A percentile compares a stretch with the other conserved stretches of the same genome.
Evolutionary conservation across 768 basidiomycete genomes (phyloP).

Genomic region (Candolleomyces aberdarensis): DNA sequence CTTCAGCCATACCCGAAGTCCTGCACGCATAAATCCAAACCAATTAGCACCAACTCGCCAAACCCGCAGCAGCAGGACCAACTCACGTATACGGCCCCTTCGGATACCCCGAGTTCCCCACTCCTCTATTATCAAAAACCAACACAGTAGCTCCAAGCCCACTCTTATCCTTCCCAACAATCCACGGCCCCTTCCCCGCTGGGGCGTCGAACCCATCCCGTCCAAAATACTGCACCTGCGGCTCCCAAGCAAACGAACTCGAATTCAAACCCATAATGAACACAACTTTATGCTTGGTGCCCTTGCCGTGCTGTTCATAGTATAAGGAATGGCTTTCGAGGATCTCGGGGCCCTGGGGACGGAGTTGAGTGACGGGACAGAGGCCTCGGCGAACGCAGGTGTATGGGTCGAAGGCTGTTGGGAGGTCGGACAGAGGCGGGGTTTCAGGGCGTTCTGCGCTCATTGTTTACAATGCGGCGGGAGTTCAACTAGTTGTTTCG

Average conservation of each 20-base stretch:
- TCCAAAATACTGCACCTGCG: conserved; percentile 65
- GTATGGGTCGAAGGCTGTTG: conserved; percentile 52
- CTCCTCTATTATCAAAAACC: conserved; percentile 85
- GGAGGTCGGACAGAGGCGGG: conserved; percentile 17
- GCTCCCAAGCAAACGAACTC: conserved; percentile 59
- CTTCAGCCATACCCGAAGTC: conserved; percentile 76
- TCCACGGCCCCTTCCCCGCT: conserved; percentile 2
- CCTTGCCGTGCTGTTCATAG: conserved; percentile 68
- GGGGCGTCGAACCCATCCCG: conserved; percentile 18
- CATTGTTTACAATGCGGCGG: not conserved
- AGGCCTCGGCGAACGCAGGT: conserved; percentile 70
- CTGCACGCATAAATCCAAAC: conserved; percentile 32
- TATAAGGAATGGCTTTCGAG: conserved; percentile 73
- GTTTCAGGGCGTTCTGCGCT: not conserved
- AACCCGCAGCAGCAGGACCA: not conserved
- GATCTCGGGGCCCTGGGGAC: conserved; percentile 40
- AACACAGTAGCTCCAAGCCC: conserved; percentile 49
- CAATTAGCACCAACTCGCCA: too few species aligned
- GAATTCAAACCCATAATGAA: conserved; percentile 80
- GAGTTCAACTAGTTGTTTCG: not conserved
- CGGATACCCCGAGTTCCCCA: conserved; percentile 70
- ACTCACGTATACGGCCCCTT: conserved; percentile 75
- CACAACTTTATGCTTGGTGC: conserved; percentile 56
- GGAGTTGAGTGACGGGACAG: conserved; percentile 64
- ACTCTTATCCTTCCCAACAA: conserved; percentile 19